Evolutionary conservation across 805 yeast genomes (phyloP), one percentile per base, ranked within the genome.

Genomic region (Ogataea allantospora): DNA sequence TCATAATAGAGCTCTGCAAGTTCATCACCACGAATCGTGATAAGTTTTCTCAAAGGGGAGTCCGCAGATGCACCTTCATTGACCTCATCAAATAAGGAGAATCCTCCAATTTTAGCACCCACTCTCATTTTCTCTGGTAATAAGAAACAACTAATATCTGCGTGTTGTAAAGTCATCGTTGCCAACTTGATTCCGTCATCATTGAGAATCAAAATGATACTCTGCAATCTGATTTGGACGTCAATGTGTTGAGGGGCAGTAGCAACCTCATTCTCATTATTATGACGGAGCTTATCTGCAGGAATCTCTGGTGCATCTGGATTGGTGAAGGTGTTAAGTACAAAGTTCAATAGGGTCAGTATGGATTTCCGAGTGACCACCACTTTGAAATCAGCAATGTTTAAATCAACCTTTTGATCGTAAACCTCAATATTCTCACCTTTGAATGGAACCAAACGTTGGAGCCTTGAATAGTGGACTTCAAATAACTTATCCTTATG

Each of bases 161-260:
- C 96, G 8, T 83, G 75, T 28, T 87, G 79, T 40, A 93, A 67
- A 30, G 77, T 73, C 44, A 89, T 55, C 0, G 96, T 87, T 0
- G 96, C 95, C 29, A 93, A 60, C 48, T 83, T 82, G 33, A 81
- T 70, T 4, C 89, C 82, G 40, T 88, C 95, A 54, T 91, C 97
- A 53, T 86, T 84, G 33, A 93, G 65, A 4, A 86, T 77, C 33
- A 87, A 57, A 7, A 80, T 77, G 10, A 91, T 75, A 53, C 95
- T 80, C 30, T 80, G 86, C 53, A 93, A 65, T 32, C 73, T 73
- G 20, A 91, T 68, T 21, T 73, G 68, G 20, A 89, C 82, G 37
- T 78, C 77, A 23, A 88, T 81, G 51, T 79, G 83, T 49, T 83
- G 86, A 0, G 95, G 93, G 0, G 88, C 73, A 11, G 71, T 68